phyloP scores from a whole-genome alignment of 805 yeast species.

The Cyberlindnera nakhonratchasimensis region DNA sequence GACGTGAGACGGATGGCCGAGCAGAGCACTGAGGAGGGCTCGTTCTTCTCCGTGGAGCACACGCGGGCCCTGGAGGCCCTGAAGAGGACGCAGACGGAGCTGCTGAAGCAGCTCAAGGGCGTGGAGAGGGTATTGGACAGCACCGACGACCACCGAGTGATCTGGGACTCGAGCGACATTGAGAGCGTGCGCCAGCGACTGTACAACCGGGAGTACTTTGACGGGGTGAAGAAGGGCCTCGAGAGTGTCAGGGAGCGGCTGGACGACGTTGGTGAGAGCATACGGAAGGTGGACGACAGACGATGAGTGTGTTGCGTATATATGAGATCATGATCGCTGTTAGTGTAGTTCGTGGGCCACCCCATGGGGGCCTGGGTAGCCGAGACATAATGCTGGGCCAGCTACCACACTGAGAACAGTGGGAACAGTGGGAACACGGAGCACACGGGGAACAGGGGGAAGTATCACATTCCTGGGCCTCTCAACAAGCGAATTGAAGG shows the following conservation, averaged over 20 bases:
- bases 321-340: neutral
- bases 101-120: constrained; percentile 22
- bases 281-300: constrained; percentile 11
- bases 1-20: constrained; percentile 53
- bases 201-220: constrained; percentile 50
- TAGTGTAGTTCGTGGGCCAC: neutral
- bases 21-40: constrained; percentile 14
- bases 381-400: no score
- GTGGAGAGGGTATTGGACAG: constrained; percentile 13
- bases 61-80: constrained; percentile 13
- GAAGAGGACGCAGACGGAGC: constrained; percentile 18
- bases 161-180: constrained; percentile 26
- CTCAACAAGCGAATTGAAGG: no score
- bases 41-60: constrained; percentile 14
- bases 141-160: constrained; percentile 14
- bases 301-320: neutral
- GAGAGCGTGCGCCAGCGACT: constrained; percentile 34
- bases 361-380: no score
- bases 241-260: constrained; percentile 46
- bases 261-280: constrained; percentile 49
- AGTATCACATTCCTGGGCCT: no score
- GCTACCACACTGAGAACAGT: no score
- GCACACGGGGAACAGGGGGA: no score
- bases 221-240: constrained; percentile 46
- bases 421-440: no score